A percentile compares a stretch with the other conserved stretches of the same genome.
Conservation (phyloP, 169 alveolate species). For the Plasmodium gonderi region DNA sequence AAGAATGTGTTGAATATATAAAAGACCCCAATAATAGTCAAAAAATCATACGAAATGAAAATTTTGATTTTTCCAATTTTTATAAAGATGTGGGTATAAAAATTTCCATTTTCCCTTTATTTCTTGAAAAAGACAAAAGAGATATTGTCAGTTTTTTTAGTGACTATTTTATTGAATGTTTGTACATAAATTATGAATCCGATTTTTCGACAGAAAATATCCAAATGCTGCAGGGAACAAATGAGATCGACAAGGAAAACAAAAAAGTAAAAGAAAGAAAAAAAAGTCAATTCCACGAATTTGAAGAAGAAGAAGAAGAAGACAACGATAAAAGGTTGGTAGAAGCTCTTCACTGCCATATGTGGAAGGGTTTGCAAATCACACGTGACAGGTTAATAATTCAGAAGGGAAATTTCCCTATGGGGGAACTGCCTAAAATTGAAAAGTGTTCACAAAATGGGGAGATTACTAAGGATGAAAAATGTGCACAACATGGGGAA, state of each 20-base stretch:
- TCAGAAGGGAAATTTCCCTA: background rate
- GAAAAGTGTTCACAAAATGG: background rate
- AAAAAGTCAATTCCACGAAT: background rate
- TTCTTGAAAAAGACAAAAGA: constrained; percentile 29
- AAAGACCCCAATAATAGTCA: constrained; percentile 1
- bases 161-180: constrained; percentile 65
- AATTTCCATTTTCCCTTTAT: constrained; percentile 59
- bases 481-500: background rate
- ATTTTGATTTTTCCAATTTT: constrained; percentile 60
- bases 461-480: background rate
- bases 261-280: constrained; percentile 1
- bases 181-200: constrained; percentile 42
- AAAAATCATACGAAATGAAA: constrained; percentile 27
- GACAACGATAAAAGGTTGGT: constrained; percentile 37
- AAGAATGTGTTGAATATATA: constrained; percentile 36
- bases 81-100: constrained; percentile 58
- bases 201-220: background rate
- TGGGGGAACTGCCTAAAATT: background rate
- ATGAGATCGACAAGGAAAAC: background rate
- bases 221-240: background rate
- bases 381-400: constrained; percentile 12
- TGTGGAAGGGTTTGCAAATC: constrained; percentile 58
- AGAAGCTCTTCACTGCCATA: constrained; percentile 66
- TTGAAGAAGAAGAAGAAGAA: constrained; percentile 40
- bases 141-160: constrained; percentile 25